phyloP scores from a whole-genome alignment of 257 asterid species.

The Solanum chaucha region DNA sequence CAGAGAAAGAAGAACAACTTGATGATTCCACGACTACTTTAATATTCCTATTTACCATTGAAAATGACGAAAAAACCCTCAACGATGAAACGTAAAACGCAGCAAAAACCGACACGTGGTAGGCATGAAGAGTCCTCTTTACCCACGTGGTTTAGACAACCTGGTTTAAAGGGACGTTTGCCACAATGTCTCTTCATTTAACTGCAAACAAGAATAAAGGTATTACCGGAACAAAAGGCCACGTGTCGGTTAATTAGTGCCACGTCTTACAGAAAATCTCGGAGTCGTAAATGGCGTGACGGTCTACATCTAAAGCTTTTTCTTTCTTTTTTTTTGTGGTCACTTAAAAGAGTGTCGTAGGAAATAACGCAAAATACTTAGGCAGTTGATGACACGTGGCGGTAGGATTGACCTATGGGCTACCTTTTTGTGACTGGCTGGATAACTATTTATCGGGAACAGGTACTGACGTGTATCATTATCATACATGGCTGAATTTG shows the following conservation, averaged over 20 bases:
- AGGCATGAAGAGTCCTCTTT: not conserved
- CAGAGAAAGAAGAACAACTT: not conserved
- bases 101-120: constrained; percentile 37
- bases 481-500: not conserved
- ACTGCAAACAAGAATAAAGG: not conserved
- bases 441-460: not conserved
- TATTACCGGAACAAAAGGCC: not conserved
- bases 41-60: not conserved
- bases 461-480: not conserved
- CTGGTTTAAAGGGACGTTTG: constrained; percentile 21
- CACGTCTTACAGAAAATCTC: constrained; percentile 6
- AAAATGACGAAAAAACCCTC: constrained; percentile 33
- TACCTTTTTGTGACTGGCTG: not conserved
- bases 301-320: not conserved
- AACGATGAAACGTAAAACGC: constrained; percentile 18
- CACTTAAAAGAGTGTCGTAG: not conserved
- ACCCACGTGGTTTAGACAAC: constrained; percentile 47
- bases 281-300: not conserved
- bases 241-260: constrained; percentile 7
- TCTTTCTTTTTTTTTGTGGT: not conserved
- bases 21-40: not conserved
- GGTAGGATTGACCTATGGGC: not conserved
- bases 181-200: not conserved
- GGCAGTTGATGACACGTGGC: not conserved
- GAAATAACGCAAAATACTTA: not conserved